Conservation (phyloP, 257 asterid species). For the Lithospermum erythrorhizon region DNA sequence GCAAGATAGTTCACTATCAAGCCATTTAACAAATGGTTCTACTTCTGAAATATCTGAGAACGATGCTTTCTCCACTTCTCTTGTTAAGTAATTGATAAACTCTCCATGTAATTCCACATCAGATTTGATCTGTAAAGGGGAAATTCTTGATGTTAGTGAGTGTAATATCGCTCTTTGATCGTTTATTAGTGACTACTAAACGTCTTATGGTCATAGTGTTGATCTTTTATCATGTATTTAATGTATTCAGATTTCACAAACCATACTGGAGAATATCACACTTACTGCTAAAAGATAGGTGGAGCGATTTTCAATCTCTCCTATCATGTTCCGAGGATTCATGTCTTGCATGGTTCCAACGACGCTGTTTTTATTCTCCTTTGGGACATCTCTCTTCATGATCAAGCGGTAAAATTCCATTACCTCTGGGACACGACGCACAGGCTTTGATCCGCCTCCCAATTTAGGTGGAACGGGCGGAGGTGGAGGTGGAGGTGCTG, state of each 20-base stretch:
- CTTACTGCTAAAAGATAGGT: slow-evolving; percentile 65
- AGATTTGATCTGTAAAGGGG: slow-evolving; percentile 51
- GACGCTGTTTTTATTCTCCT: slow-evolving; percentile 32
- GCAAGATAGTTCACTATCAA: slow-evolving; percentile 67
- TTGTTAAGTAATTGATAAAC: slow-evolving; percentile 57
- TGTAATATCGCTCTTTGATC: not conserved
- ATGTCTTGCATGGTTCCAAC: slow-evolving; percentile 25
- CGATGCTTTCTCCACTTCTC: slow-evolving; percentile 62
- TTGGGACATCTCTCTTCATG: slow-evolving; percentile 58
- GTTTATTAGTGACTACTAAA: not conserved
- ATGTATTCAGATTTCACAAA: not conserved
- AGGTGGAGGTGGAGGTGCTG: slow-evolving; percentile 38
- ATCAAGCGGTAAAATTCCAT: slow-evolving; percentile 78
- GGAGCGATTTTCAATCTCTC: slow-evolving; percentile 95
- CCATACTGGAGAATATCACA: slow-evolving; percentile 1
- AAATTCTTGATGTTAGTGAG: not conserved
- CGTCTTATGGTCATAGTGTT: no score
- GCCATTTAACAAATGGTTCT: slow-evolving; percentile 73
- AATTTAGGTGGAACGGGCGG: slow-evolving; percentile 55
- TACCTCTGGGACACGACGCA: slow-evolving; percentile 74
- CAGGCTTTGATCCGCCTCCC: slow-evolving; percentile 28
- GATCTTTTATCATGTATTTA: not conserved
- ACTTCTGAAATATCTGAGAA: slow-evolving; percentile 80
- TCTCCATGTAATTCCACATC: slow-evolving; percentile 79
- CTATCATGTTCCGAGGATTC: slow-evolving; percentile 64